Conservation (phyloP, 2,329 filamentous ascomycete genomes). For the Xylaria sp. region DNA sequence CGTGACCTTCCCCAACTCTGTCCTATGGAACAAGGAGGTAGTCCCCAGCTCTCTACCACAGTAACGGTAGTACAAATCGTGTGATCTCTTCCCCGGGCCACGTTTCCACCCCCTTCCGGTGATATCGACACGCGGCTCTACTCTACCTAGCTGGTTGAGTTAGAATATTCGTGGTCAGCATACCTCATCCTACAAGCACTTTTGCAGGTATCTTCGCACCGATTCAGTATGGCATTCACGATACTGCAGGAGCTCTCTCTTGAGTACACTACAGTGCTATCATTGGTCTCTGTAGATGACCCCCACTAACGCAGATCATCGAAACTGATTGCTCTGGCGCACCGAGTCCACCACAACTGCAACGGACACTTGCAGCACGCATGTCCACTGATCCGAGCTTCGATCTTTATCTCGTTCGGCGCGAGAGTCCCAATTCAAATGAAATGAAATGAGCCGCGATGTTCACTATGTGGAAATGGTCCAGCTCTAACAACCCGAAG, state of each 20-base stretch:
- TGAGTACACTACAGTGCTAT: not conserved
- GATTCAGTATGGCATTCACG: not conserved
- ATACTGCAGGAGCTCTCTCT: not conserved
- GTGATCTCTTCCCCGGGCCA: not conserved
- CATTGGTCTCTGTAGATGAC: not conserved
- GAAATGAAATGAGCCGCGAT: too few relatives aligned
- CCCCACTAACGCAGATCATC: too few relatives aligned
- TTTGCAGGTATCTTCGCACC: not conserved
- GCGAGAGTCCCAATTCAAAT: too few relatives aligned
- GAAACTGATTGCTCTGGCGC: too few relatives aligned
- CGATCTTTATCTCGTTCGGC: too few relatives aligned
- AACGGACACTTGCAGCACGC: too few relatives aligned
- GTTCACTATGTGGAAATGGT: too few relatives aligned
- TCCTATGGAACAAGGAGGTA: too few relatives aligned
- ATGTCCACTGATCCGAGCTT: too few relatives aligned
- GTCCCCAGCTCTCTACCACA: not conserved
- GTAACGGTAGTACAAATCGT: too few relatives aligned
- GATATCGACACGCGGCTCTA: not conserved
- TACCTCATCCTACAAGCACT: not conserved
- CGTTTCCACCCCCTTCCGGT: not conserved
- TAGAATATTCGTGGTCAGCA: not conserved
- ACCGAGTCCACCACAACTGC: too few relatives aligned
- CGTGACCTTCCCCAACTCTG: not conserved
- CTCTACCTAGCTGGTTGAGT: not conserved
- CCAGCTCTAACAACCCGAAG: too few relatives aligned